Conservation (phyloP, 2,329 filamentous ascomycete species). For the Aureobasidium sp. region DNA sequence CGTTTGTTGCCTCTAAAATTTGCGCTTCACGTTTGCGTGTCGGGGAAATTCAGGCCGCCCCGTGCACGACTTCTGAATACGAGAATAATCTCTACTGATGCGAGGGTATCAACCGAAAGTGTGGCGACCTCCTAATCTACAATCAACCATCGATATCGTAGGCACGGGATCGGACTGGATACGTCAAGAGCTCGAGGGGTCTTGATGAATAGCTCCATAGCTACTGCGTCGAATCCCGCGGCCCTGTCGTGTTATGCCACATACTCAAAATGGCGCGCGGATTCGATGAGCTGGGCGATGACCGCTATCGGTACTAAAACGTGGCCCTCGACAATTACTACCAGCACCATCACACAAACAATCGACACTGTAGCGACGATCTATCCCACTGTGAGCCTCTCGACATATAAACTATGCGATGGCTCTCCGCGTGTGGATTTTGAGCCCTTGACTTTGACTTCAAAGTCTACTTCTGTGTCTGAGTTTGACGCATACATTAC, state of each 20-base stretch:
- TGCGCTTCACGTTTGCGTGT: no score
- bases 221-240: neutral
- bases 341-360: neutral
- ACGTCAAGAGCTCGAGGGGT: neutral
- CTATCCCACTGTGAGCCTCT: neutral
- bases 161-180: neutral
- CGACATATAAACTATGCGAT: slow-evolving; percentile 20
- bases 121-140: neutral
- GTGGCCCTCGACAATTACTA: neutral
- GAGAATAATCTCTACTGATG: no score
- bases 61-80: no score
- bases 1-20: no score
- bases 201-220: neutral
- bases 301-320: neutral
- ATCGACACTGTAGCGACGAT: neutral
- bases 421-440: slow-evolving; percentile 18
- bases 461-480: slow-evolving; percentile 3
- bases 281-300: neutral
- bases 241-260: slow-evolving; percentile 1
- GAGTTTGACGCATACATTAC: neutral
- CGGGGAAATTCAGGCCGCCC: no score
- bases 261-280: neutral
- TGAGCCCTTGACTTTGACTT: slow-evolving; percentile 14
- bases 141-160: neutral
- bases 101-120: neutral